Conservation (phyloP, 768 basidiomycete species). For the Lactifluus echinatus region DNA sequence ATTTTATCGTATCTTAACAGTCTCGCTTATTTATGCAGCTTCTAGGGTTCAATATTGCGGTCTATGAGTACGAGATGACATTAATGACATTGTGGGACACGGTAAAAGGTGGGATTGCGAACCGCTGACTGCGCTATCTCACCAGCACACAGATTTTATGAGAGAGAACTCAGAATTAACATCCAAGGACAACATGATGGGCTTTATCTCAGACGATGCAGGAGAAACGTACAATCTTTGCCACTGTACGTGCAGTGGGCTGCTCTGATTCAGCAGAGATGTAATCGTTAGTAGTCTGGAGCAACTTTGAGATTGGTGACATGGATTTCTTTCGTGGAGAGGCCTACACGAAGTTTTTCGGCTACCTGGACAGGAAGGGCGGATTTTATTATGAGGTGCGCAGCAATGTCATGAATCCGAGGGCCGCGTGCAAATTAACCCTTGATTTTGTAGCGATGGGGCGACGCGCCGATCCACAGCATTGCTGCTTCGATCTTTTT, state of each 20-base stretch:
- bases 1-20: not conserved
- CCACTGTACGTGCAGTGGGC: constrained; percentile 43
- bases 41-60: constrained; percentile 67
- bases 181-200: constrained; percentile 57
- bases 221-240: constrained; percentile 69
- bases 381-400: constrained; percentile 86
- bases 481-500: constrained; percentile 78
- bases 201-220: constrained; percentile 60
- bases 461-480: constrained; percentile 81
- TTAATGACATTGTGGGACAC: constrained; percentile 72
- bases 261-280: not conserved
- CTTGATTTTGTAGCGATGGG: constrained; percentile 53
- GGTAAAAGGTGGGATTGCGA: constrained; percentile 46
- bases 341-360: constrained; percentile 25
- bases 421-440: not conserved
- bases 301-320: constrained; percentile 85
- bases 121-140: not conserved
- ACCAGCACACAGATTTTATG: constrained; percentile 50
- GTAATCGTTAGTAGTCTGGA: constrained; percentile 54
- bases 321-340: constrained; percentile 79
- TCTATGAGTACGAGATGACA: constrained; percentile 71
- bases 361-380: constrained; percentile 69
- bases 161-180: constrained; percentile 51
- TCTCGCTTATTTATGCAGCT: not conserved
- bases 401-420: constrained; percentile 18